phyloP scores from a whole-genome alignment of 495 filamentous ascomycete species.

The Geoglossum glabrum region DNA sequence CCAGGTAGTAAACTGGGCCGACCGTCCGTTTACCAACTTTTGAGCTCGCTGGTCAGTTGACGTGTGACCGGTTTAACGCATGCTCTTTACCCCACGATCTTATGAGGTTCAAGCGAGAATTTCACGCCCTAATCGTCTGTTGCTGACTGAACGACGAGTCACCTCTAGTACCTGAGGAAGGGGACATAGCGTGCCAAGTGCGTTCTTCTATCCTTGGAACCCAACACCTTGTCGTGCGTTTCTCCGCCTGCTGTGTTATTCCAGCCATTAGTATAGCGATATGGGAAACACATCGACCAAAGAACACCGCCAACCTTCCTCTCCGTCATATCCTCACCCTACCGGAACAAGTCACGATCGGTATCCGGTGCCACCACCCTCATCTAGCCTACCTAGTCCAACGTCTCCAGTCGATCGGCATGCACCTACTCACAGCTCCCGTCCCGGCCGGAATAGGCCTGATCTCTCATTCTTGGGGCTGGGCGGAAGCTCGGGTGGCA shows the following conservation, averaged over 20 bases:
- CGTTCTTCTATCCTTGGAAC: neutral
- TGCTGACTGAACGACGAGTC: neutral
- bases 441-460: conserved; percentile 29
- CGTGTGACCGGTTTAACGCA: neutral
- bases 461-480: conserved; percentile 37
- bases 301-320: conserved; percentile 4
- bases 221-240: neutral
- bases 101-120: neutral
- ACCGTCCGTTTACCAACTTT: neutral
- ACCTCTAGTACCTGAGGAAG: neutral
- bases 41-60: neutral
- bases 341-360: neutral
- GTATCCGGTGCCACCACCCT: neutral
- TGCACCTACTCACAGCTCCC: conserved; percentile 9
- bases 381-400: neutral
- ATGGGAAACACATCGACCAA: conserved; percentile 8
- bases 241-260: neutral
- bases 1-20: neutral
- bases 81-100: neutral
- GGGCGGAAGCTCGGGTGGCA: conserved; percentile 16
- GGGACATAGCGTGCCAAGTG: neutral
- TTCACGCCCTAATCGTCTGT: neutral
- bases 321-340: neutral
- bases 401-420: neutral
- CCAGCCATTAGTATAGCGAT: neutral